Evolutionary conservation across 257 asterid genomes (phyloP), one percentile per base, ranked within the genome.

Genomic region (Capsicum chinense): DNA sequence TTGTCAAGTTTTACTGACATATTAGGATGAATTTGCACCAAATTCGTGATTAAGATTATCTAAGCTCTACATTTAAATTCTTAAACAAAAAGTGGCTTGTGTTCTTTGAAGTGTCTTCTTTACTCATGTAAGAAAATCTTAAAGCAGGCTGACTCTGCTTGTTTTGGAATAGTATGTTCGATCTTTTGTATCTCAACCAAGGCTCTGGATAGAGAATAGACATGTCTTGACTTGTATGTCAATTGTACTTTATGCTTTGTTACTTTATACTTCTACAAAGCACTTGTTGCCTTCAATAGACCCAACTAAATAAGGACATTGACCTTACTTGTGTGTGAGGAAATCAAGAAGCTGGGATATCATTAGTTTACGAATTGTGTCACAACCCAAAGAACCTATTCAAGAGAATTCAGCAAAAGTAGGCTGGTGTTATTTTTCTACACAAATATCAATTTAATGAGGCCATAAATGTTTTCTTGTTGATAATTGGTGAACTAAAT

Each of bases 341-440:
- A 26, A 57, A 64, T 78, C 60, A 54, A 14, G 82, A 26, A 54
- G 64, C 82, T 35, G 3, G 26, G 33, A 54, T 14, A 78, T 89
- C 86, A 87, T 85, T 88, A 87, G 88, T 71, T 21, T 21, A 90
- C 90, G 14, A 93, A 86, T 17, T 79, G 87, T 9, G 91, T 79
- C 52, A 92, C 91, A 70, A 93, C 85, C 95, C 93, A 94, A 59
- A 88, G 91, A 66, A 94, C 84, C 97, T 93, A 79, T 83, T 76
- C 21, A 78, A 56, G 64, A 52, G 50, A 82, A n/a, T 48, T 26
- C 54, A 58, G n/a, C 54, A 56, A 11, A 56, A 63, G 12, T 17
- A 15, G 69, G 39, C 1, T 14, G 14, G 35, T 5, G 7, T 13
- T 17, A 58, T 42, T 64, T n/a, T 26, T 59, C 58, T 44, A 58